Evolutionary conservation across 345 rosid species (phyloP), one percentile per base, ranked within the genome.

Genomic region (Eucalyptus guilfoylei): DNA sequence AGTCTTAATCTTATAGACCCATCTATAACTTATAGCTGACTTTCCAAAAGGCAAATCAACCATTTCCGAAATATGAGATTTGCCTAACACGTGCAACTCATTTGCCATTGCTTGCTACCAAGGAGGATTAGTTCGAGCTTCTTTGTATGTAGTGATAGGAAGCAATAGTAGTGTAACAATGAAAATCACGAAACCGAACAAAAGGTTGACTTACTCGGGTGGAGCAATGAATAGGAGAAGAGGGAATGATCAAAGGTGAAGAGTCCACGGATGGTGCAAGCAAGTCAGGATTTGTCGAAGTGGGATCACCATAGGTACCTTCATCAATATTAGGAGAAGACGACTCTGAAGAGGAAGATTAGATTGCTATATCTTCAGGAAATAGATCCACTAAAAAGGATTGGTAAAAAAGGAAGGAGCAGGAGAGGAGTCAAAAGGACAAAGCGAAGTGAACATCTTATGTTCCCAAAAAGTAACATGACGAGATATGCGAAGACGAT

Each of bases 31-130:
- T 32, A 67, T 32, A 67, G 42, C 0, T 4, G 6, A 67, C 80
- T 32, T 32, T 67, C 42, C 2, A 15, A 9, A 9, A 17, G 80
- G 42, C 42, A 67, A 67, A 32, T 67, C 1, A 3, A 16, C 3
- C 4, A 67, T 4, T 30, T 64, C 0, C 0, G 0, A 64, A n/a
- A 16, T n/a, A 64, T 64, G 37, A 64, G 76, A n/a, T 14, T 64
- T 14, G 3, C 34, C 37, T 64, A n/a, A n/a, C 19, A 7, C 1
- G 19, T 64, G 37, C 19, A 7, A 64, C 37, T n/a, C 37, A n/a
- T 64, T 8, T n/a, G 40, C 40, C 19, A 64, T 64, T 23, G 6
- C 76, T 64, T 64, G 40, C 1, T 2, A 0, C 76, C 76, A 64
- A n/a, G 14, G 76, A 64, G 76, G 40, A 16, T n/a, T 14, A n/a